Base-by-base conservation (phyloP, 1,284 basidiomycete species). In the Termitomyces sp. region DNA sequence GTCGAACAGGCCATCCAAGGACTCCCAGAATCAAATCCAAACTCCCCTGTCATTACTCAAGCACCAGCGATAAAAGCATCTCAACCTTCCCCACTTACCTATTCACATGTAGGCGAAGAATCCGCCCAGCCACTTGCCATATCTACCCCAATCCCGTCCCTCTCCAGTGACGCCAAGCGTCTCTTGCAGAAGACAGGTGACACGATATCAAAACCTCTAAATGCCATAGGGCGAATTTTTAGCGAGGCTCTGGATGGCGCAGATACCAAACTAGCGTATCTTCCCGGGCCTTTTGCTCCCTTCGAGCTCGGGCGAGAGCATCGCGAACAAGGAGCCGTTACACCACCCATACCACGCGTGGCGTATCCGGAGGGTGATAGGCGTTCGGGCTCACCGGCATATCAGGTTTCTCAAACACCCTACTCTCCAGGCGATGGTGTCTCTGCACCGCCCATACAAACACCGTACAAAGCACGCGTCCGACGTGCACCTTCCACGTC, bases 121-220 rank as follows among this genome's bases (percentile, higher is more conserved):
- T 87, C 91, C 3, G 91, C 93, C 1, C 79, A 86, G 58, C 84
- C 84, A 0, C 76, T 95, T 13, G 70, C 86, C 1, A 71, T 91
- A 9, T 75, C 88, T 3, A 78, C 82, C 14, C 83, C 81, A 0
- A 67, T 72, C 0, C 77, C 78, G 60, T 79, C 79, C 0, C 71
- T 91, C 30, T 80, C 83, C 2, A 83, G 91, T 53, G 90, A 93
- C 63, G 93, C 93, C 0, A 81, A 82, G 40, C 79, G 85, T 14
- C 80, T 96, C 41, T 76, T 97, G 52, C 88, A 93, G 68, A 86
- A 88, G 63, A 95, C 93, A 0, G 89, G 92, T 5, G 91, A 93
- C 64, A 90, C 83, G 0, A 86, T 96, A 53, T 90, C 86, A 13
- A 92, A 92, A 64, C 93, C 93, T 5, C 76, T 97, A 11, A 89